A percentile compares a stretch with the other conserved stretches of the same genome.
Evolutionary conservation across 2,329 filamentous ascomycete species (phyloP).

Genomic region (Metarhizium rileyi): DNA sequence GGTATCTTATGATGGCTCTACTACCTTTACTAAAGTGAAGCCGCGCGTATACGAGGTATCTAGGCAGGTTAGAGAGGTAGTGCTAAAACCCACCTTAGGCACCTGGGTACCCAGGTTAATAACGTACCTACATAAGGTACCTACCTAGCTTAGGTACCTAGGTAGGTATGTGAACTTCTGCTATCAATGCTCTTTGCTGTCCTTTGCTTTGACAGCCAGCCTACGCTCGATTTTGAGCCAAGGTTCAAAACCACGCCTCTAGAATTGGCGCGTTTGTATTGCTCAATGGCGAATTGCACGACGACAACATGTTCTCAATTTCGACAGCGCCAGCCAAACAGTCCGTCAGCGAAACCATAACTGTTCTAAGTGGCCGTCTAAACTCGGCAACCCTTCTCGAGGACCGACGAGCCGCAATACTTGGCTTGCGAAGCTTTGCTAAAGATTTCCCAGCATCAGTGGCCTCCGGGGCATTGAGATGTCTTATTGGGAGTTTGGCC

Average conservation of each 20-base stretch:
- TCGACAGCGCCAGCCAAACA: constrained; percentile 79
- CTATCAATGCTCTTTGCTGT: background rate
- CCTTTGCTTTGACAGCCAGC: background rate
- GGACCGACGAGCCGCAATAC: constrained; percentile 85
- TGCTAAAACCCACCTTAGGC: too few relatives aligned
- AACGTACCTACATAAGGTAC: too few relatives aligned
- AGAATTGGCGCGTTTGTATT: background rate
- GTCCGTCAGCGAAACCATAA: constrained; percentile 90
- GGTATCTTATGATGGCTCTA: too few relatives aligned
- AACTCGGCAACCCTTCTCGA: constrained; percentile 86
- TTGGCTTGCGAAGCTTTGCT: constrained; percentile 88
- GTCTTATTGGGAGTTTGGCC: constrained; percentile 72
- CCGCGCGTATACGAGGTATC: too few relatives aligned
- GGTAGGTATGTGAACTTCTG: background rate
- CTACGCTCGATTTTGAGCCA: background rate
- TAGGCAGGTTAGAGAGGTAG: too few relatives aligned
- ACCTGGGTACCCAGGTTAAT: too few relatives aligned
- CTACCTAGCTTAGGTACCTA: too few relatives aligned
- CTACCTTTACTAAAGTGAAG: too few relatives aligned
- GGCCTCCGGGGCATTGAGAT: constrained; percentile 82
- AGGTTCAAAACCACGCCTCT: background rate
- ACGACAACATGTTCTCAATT: constrained; percentile 50
- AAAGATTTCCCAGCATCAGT: constrained; percentile 96
- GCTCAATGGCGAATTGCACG: constrained; percentile 20
- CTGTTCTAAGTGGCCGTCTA: constrained; percentile 76